A percentile compares a stretch with the other conserved stretches of the same genome.
These are phyloP conservation scores for Pleurotus cornucopiae DNA, from an alignment of 768 basidiomycete species.

Conservation along the genomic window DNA sequence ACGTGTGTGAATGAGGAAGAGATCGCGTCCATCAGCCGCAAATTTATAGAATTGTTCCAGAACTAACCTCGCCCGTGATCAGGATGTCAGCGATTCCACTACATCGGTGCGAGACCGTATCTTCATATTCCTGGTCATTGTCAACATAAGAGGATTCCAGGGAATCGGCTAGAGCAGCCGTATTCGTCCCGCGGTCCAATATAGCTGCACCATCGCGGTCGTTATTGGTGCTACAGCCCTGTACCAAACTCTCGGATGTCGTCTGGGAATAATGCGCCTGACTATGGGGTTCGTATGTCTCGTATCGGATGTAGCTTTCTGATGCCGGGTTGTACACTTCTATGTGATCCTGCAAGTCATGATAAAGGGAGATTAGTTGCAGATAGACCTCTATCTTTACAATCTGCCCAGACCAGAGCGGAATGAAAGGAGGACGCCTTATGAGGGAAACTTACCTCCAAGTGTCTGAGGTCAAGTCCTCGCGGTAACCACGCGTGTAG, in stretches of 20 bases:
- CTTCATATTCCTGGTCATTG: constrained; percentile 36
- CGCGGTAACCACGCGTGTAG: constrained; percentile 46
- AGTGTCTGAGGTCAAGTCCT: constrained; percentile 26
- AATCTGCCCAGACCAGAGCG: not conserved
- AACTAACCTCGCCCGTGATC: constrained; percentile 44
- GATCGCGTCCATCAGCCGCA: not conserved
- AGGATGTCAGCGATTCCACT: constrained; percentile 49
- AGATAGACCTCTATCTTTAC: not conserved
- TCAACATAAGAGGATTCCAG: constrained; percentile 17
- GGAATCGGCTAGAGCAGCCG: not conserved
- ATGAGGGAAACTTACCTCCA: constrained; percentile 23
- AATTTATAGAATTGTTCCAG: not conserved
- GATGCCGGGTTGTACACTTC: constrained; percentile 38
- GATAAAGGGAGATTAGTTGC: not conserved
- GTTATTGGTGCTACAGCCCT: constrained; percentile 25
- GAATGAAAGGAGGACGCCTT: not conserved
- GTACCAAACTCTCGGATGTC: constrained; percentile 26
- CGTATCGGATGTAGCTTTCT: constrained; percentile 35
- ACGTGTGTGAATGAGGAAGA: not conserved
- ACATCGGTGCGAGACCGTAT: constrained; percentile 28
- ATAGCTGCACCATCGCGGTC: constrained; percentile 29
- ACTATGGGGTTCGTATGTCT: constrained; percentile 37
- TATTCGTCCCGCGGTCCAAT: constrained; percentile 13
- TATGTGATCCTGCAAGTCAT: constrained; percentile 30
- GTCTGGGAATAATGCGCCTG: constrained; percentile 31